Base-by-base conservation (phyloP, 2,329 filamentous ascomycete species). In the Colletotrichum truncatum region DNA sequence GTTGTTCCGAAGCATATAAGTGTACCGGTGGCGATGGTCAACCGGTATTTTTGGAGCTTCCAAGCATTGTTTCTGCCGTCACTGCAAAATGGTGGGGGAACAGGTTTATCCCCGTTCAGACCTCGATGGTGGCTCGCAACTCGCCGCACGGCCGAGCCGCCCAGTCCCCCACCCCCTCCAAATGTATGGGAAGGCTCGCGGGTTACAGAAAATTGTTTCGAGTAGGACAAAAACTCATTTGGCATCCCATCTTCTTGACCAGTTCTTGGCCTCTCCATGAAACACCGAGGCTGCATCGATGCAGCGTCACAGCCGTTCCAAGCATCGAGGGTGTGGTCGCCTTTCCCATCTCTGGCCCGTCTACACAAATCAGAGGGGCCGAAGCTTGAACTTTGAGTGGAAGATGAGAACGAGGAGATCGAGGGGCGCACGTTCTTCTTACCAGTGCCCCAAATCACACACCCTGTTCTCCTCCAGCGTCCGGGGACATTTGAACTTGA, bases 171-270 rank as follows among this genome's bases (percentile, higher is more conserved):
- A 30, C 43, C 16, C 43, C 18, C 53, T 25, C 21, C 34, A 41
- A 4, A 51, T 55, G 57, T 57, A 63, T 30, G 43, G 54, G 21
- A 55, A 62, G 36, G n/a, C n/a, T n/a, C 36, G 23, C 28, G 56
- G 46, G 62, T 62, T 65, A 56, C 62, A 62, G 57, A 32, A 56
- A 34, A 25, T 25, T 11, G 62, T 65, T 65, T 65, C 62, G 57
- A 26, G 56, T 48, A 62, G 32, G 32, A 62, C 62, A 38, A 54
- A 57, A 62, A 14, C 16, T 6, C 34, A 62, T 62, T 51, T 32
- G 49, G 14, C 62, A 43, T 65, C 62, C 62, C 41, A 65, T 65
- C 57, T 65, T 51, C 28, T 62, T 9, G 16, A 16, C 39, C 48
- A 61, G 5, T 21, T 49, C 39, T 28, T 10, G 23, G 10, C 21